Conservation (phyloP, 192 early-diverging fungal species). For the Rhizophlyctis rosea region DNA sequence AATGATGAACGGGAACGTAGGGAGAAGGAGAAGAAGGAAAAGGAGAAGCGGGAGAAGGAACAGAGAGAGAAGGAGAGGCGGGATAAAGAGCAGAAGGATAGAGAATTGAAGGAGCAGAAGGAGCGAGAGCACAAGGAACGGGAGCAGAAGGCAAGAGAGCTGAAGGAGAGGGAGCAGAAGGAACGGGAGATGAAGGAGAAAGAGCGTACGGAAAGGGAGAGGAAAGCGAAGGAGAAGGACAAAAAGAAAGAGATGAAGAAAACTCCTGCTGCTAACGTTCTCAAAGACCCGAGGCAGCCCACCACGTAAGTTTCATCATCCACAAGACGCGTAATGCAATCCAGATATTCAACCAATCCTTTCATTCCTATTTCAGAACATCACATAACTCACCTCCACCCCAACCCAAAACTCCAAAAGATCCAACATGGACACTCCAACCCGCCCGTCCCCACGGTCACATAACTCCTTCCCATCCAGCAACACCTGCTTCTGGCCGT, state of each 20-base stretch:
- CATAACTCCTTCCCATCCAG: too few species aligned
- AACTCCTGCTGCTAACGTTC: background rate
- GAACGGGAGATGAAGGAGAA: background rate
- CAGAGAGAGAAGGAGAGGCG: constrained; percentile 1
- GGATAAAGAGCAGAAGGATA: constrained; percentile 16
- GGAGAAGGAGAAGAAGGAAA: constrained; percentile 1
- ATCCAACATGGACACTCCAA: too few species aligned
- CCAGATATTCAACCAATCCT: too few species aligned
- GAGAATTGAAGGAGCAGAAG: constrained; percentile 8
- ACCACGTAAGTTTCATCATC: too few species aligned
- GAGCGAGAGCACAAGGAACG: constrained; percentile 4
- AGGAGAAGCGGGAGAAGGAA: background rate
- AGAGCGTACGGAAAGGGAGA: constrained; percentile 4
- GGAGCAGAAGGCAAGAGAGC: constrained; percentile 8
- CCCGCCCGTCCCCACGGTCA: too few species aligned
- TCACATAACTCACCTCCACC: too few species aligned
- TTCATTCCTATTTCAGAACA: too few species aligned
- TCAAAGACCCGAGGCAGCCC: too few species aligned
- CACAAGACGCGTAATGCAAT: background rate
- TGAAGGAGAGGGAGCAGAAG: background rate
- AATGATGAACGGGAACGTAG: constrained; percentile 5
- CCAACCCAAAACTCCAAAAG: too few species aligned
- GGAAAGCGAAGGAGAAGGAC: background rate
- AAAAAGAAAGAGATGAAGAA: too few species aligned
- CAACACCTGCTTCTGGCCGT: too few species aligned